phyloP scores from a whole-genome alignment of 1,284 basidiomycete species.

The Pterula multifida region DNA sequence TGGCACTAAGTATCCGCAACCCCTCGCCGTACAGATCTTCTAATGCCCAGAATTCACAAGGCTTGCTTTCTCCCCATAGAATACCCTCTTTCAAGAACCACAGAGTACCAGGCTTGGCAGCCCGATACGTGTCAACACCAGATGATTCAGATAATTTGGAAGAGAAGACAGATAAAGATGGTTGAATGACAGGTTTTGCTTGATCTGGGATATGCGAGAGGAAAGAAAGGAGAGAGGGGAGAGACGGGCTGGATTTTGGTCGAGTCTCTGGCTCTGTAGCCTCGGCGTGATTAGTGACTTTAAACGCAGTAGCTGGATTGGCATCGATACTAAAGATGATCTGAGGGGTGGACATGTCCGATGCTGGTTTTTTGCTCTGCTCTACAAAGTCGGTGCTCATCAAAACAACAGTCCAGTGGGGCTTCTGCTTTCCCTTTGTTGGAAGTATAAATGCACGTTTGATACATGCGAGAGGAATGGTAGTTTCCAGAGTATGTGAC shows the following conservation, averaged over 20 bases:
- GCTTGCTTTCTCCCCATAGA: conserved; percentile 61
- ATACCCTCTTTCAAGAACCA: conserved; percentile 61
- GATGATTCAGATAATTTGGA: conserved; percentile 20
- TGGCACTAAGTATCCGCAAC: conserved; percentile 48
- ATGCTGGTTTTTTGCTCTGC: conserved; percentile 21
- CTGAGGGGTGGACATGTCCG: conserved; percentile 26
- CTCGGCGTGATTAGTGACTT: conserved; percentile 25
- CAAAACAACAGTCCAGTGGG: conserved; percentile 56
- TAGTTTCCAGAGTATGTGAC: conserved; percentile 31
- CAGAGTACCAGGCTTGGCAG: conserved; percentile 55
- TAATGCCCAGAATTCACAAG: conserved; percentile 66
- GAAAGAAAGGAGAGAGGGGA: conserved; percentile 36
- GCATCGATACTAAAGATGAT: conserved; percentile 58
- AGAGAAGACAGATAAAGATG: conserved; percentile 33
- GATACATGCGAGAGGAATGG: conserved; percentile 32
- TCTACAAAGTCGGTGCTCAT: conserved; percentile 36
- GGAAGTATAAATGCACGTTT: conserved; percentile 51
- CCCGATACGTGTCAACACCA: conserved; percentile 55
- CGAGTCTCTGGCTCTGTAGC: conserved; percentile 17
- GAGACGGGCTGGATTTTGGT: conserved; percentile 40
- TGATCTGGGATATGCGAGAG: conserved; percentile 31
- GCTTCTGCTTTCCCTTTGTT: conserved; percentile 51
- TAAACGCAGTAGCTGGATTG: conserved; percentile 24
- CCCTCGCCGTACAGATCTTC: conserved; percentile 44
- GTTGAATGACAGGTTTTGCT: conserved; percentile 28